phyloP scores from a whole-genome alignment of 2,329 filamentous ascomycete species.

The Pseudogymnoascus sp. region DNA sequence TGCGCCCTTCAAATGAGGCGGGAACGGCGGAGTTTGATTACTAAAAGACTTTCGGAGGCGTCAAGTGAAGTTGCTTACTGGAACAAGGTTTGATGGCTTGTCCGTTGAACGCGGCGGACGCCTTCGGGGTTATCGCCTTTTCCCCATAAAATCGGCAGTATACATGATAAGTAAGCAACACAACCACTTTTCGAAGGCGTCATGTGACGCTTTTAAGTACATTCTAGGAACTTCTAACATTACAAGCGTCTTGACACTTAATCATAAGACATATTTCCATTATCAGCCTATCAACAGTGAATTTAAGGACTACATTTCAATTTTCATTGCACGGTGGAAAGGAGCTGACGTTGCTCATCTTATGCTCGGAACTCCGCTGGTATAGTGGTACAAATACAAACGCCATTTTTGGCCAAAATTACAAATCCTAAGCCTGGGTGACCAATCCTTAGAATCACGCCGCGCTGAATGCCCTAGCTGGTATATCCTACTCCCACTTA shows the following conservation, averaged over 20 bases:
- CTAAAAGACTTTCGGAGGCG: neutral
- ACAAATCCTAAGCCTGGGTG: conserved; percentile 5
- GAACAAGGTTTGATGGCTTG: neutral
- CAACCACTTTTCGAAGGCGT: neutral
- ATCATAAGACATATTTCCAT: neutral
- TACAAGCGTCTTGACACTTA: neutral
- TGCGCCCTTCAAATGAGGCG: neutral
- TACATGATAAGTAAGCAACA: conserved; percentile 6
- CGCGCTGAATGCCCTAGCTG: conserved; percentile 6
- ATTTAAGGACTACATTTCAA: neutral
- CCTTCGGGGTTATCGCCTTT: conserved; percentile 1
- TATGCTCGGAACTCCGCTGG: conserved; percentile 4
- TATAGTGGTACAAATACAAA: conserved; percentile 8
- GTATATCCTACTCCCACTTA: conserved; percentile 9
- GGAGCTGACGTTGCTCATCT: neutral
- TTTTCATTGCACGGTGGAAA: neutral
- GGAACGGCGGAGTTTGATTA: conserved; percentile 7
- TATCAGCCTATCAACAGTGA: neutral
- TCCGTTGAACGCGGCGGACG: conserved; percentile 1
- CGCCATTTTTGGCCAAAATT: conserved; percentile 9
- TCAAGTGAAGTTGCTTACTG: conserved; percentile 6
- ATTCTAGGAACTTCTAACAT: neutral
- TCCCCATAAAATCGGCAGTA: neutral
- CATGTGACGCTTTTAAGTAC: neutral
- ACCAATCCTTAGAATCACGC: conserved; percentile 7